A percentile compares a stretch with the other conserved stretches of the same genome.
Conservation (phyloP, 768 basidiomycete species). For the Sporobolomyces phaffii region DNA sequence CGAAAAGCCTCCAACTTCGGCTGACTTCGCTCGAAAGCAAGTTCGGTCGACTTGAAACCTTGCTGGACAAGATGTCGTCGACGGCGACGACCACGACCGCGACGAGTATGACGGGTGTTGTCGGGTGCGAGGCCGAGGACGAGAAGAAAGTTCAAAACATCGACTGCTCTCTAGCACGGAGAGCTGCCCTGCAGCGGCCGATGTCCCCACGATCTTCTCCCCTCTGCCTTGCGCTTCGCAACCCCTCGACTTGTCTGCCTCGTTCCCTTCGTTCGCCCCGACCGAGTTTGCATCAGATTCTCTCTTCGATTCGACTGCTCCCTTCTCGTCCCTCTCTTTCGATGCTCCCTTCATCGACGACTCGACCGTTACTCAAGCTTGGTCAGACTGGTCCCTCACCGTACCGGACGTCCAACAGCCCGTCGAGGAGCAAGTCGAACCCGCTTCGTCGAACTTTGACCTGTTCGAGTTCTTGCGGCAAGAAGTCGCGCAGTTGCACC, state of each 20-base stretch:
- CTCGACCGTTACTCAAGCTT: slow-evolving; percentile 12
- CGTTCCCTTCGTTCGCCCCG: too few species aligned
- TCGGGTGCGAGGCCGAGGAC: background rate
- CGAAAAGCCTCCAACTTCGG: slow-evolving; percentile 26
- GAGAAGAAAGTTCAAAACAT: slow-evolving; percentile 16
- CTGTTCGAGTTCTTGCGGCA: slow-evolving; percentile 29
- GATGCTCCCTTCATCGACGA: background rate
- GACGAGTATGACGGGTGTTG: too few species aligned
- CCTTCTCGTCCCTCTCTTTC: background rate
- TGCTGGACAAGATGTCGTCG: too few species aligned
- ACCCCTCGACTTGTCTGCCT: background rate
- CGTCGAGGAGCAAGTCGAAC: background rate
- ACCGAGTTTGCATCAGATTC: slow-evolving; percentile 24
- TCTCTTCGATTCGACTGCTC: slow-evolving; percentile 26
- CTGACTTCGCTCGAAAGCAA: slow-evolving; percentile 32
- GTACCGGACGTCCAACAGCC: background rate
- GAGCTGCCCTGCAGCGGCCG: slow-evolving; percentile 39
- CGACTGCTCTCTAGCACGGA: slow-evolving; percentile 39
- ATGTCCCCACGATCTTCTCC: slow-evolving; percentile 12
- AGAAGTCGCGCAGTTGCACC: background rate
- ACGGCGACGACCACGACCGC: too few species aligned
- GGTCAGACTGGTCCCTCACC: slow-evolving; percentile 12
- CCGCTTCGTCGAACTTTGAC: slow-evolving; percentile 9
- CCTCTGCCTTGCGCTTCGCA: background rate
- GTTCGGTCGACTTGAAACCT: slow-evolving; percentile 31